A percentile compares a stretch with the other conserved stretches of the same genome.
Conservation (phyloP, 257 asterid species). For the Striga asiatica region DNA sequence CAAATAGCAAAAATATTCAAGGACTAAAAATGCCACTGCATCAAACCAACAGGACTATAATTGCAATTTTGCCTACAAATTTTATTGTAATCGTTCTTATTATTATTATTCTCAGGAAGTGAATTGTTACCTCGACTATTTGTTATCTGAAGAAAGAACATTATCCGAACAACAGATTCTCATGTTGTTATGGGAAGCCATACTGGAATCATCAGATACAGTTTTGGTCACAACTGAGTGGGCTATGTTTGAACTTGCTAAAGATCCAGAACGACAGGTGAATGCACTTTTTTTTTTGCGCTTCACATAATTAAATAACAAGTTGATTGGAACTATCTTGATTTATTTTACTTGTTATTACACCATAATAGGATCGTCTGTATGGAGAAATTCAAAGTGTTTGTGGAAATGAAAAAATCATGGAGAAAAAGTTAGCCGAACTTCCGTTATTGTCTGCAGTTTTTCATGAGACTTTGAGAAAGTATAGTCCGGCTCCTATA, state of each 20-base stretch:
- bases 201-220: constrained; percentile 84
- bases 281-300: no score
- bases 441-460: constrained; percentile 75
- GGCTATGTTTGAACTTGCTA: constrained; percentile 88
- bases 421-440: constrained; percentile 57
- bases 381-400: not conserved
- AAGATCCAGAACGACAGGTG: constrained; percentile 66
- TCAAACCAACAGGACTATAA: no score
- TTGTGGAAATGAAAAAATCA: constrained; percentile 31
- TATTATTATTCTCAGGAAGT: constrained; percentile 35
- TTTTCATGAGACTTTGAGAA: constrained; percentile 79
- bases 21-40: no score
- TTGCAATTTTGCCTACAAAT: no score
- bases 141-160: constrained; percentile 46
- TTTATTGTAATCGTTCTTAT: not conserved
- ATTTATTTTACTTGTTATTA: not conserved
- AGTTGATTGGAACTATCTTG: not conserved
- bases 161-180: constrained; percentile 53
- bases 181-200: constrained; percentile 78
- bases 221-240: constrained; percentile 64
- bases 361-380: not conserved
- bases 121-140: constrained; percentile 51
- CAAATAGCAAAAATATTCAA: no score
- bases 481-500: constrained; percentile 63
- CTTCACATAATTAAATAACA: no score